Conservation (phyloP, 208 protist species). For the Acanthamoeba culbertsoni region DNA sequence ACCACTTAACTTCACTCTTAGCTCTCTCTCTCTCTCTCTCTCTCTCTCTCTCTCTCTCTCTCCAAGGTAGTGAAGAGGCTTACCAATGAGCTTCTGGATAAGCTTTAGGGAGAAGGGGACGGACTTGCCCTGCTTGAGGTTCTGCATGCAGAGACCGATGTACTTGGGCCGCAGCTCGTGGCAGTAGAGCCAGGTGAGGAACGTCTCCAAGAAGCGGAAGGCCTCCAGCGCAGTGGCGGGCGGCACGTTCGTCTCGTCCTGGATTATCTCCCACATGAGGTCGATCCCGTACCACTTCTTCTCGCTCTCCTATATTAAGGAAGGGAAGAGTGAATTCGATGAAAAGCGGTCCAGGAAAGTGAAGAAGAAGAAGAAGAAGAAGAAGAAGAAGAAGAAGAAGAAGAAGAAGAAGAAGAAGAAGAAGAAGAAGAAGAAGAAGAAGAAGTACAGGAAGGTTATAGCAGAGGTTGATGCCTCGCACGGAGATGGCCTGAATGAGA, state of each 20-base stretch:
- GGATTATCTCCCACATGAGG: slow-evolving; percentile 68
- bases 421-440: neutral
- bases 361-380: neutral
- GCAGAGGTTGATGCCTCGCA: neutral
- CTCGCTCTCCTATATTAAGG: neutral
- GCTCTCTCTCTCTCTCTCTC: no score
- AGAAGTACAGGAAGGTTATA: neutral
- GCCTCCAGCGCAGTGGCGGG: neutral
- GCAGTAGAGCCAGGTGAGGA: slow-evolving; percentile 22
- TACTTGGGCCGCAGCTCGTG: slow-evolving; percentile 26
- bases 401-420: neutral
- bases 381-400: neutral
- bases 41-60: no score
- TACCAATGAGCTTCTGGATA: slow-evolving; percentile 60
- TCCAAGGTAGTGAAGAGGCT: neutral
- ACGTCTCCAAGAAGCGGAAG: slow-evolving; percentile 39
- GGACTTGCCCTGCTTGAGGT: slow-evolving; percentile 56
- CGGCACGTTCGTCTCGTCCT: slow-evolving; percentile 45
- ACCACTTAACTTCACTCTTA: no score
- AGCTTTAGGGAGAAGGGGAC: slow-evolving; percentile 63
- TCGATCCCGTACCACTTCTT: slow-evolving; percentile 66
- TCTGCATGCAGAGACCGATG: slow-evolving; percentile 58
- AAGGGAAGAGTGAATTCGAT: neutral
- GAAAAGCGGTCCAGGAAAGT: neutral
- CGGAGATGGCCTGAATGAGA: slow-evolving; percentile 60